A percentile compares a stretch with the other conserved stretches of the same genome.
These are phyloP conservation scores for Chaetomium strumarium DNA, from an alignment of 2,329 filamentous ascomycete species.

Conservation along the genomic window DNA sequence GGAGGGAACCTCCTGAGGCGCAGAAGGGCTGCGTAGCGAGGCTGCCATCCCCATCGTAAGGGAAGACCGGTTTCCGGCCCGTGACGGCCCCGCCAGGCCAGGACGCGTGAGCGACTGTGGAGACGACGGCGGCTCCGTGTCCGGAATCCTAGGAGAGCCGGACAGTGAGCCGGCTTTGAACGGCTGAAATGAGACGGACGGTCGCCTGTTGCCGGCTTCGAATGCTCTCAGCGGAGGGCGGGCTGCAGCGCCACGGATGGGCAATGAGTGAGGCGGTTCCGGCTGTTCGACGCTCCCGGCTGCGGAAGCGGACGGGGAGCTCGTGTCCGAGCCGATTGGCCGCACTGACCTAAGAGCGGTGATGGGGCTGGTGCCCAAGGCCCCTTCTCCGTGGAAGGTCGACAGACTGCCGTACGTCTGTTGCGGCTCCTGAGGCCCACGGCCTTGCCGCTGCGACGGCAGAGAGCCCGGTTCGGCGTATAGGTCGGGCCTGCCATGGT, in stretches of 20 bases:
- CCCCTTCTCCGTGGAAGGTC: conserved; percentile 77
- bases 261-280: conserved; percentile 47
- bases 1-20: conserved; percentile 63
- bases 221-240: conserved; percentile 37
- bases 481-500: conserved; percentile 33
- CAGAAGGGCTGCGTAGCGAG: conserved; percentile 60
- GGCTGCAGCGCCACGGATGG: conserved; percentile 36
- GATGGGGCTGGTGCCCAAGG: conserved; percentile 76
- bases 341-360: conserved; percentile 71
- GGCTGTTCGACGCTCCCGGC: conserved; percentile 39
- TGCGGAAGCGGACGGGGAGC: conserved; percentile 50
- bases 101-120: conserved; percentile 47
- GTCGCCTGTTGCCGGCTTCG: conserved; percentile 58
- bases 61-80: conserved; percentile 64
- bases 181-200: conserved; percentile 85
- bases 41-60: conserved; percentile 70
- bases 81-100: conserved; percentile 45
- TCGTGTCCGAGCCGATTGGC: conserved; percentile 54
- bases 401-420: conserved; percentile 87
- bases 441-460: conserved; percentile 52
- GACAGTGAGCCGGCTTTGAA: conserved; percentile 97
- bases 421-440: conserved; percentile 53
- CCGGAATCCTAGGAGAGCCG: conserved; percentile 62
- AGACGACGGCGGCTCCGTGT: conserved; percentile 49
- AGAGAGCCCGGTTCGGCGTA: conserved; percentile 65